Evolutionary conservation across 176 grass and related monocot genomes (phyloP).

Genomic region (Cenchrus fungigraminus): DNA sequence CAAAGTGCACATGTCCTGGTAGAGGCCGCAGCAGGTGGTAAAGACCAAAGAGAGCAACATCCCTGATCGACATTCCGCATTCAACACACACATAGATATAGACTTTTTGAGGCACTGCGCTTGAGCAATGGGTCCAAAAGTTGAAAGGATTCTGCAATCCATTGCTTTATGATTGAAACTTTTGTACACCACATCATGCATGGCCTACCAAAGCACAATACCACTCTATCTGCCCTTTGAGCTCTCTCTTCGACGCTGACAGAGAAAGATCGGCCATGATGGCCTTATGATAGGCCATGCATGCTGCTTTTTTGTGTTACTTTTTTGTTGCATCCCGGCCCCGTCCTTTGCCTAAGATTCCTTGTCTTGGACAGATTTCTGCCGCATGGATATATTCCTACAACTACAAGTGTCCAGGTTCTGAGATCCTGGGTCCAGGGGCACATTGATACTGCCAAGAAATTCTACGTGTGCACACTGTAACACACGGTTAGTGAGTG

Average conservation of each 20-base stretch:
- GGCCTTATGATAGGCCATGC: slow-evolving; percentile 56
- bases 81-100: neutral
- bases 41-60: neutral
- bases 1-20: neutral
- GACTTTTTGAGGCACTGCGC: no score
- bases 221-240: neutral
- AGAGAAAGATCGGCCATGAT: slow-evolving; percentile 23
- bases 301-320: neutral
- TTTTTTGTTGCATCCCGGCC: neutral
- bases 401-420: neutral
- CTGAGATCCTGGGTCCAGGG: no score
- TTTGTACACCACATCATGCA: neutral
- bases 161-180: slow-evolving; percentile 68
- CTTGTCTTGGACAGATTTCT: neutral
- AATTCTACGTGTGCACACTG: neutral
- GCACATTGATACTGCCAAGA: neutral
- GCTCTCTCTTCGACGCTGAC: neutral
- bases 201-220: neutral
- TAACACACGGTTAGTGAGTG: neutral
- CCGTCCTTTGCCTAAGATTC: neutral
- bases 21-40: neutral
- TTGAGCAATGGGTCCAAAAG: neutral
- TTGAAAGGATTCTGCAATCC: slow-evolving; percentile 68
- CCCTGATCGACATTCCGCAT: neutral
- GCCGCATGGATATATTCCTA: neutral